These are phyloP conservation scores for Verticillium klebahnii DNA, from an alignment of 2,329 filamentous ascomycete species.

Conservation along the genomic window DNA sequence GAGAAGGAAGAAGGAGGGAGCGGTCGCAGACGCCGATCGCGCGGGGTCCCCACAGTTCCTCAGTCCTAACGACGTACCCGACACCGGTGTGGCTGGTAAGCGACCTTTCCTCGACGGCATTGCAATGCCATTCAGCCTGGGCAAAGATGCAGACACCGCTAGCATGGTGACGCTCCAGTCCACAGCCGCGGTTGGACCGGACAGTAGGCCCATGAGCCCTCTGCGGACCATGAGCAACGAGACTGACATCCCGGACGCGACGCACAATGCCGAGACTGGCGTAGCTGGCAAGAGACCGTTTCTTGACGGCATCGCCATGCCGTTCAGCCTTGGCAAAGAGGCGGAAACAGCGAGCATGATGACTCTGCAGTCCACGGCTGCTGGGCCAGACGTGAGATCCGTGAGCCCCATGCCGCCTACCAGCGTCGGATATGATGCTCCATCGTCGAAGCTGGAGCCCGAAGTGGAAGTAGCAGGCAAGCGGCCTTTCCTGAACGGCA, in stretches of 20 bases:
- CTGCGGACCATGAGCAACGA: neutral
- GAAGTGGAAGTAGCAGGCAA: constrained; percentile 53
- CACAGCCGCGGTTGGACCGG: constrained; percentile 20
- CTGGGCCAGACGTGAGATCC: constrained; percentile 26
- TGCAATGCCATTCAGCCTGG: constrained; percentile 68
- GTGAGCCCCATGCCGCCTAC: constrained; percentile 20
- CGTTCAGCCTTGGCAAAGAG: constrained; percentile 64
- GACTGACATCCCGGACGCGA: neutral
- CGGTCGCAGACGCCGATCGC: constrained; percentile 18
- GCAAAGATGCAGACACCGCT: constrained; percentile 58
- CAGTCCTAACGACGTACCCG: constrained; percentile 35
- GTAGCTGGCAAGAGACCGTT: constrained; percentile 60
- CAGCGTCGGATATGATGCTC: neutral
- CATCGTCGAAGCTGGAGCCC: constrained; percentile 13
- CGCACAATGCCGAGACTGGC: constrained; percentile 36
- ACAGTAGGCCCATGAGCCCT: constrained; percentile 28
- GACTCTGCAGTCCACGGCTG: constrained; percentile 48
- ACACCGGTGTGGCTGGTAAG: constrained; percentile 52
- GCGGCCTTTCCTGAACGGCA: constrained; percentile 61
- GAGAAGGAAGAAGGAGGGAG: constrained; percentile 6
- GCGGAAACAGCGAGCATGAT: constrained; percentile 66
- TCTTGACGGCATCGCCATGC: constrained; percentile 65
- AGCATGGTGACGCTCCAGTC: constrained; percentile 66
- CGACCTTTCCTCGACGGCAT: constrained; percentile 64
- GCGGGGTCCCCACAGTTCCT: constrained; percentile 31